Percentiles rank a stretch among this genome's conserved stretches.
phyloP scores from a whole-genome alignment of 768 basidiomycete species.

The Podaxis sp. region DNA sequence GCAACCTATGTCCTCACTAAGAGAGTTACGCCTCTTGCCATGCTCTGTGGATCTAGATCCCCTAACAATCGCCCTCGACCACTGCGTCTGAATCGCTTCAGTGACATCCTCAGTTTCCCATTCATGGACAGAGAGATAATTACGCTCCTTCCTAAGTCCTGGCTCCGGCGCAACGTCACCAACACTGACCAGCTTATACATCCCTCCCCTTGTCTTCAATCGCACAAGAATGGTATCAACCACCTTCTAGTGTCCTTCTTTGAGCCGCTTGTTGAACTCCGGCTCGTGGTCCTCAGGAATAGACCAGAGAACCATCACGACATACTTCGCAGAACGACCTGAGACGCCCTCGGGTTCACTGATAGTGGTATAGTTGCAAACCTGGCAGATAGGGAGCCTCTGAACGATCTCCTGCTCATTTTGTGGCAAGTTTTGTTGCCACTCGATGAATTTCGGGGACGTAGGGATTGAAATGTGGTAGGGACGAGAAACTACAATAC shows the following conservation, averaged over 20 bases:
- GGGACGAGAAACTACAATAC: conserved; percentile 31
- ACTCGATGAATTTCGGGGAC: neutral
- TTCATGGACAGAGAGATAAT: neutral
- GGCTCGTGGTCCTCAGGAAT: neutral
- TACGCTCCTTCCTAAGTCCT: neutral
- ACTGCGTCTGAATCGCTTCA: neutral
- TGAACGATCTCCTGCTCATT: neutral
- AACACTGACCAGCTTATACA: neutral
- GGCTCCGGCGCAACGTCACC: neutral
- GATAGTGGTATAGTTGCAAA: neutral
- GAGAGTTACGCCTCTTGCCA: too few relatives aligned
- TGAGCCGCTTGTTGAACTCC: neutral
- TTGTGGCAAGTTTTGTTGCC: neutral
- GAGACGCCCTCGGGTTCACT: too few relatives aligned
- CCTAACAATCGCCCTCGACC: neutral
- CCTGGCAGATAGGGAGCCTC: neutral
- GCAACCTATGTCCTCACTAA: too few relatives aligned
- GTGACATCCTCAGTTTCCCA: neutral
- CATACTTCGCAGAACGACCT: neutral
- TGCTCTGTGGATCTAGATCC: neutral
- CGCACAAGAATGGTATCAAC: neutral
- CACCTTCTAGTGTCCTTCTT: neutral
- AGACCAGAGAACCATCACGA: neutral
- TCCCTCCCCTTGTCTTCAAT: neutral
- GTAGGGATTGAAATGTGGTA: conserved; percentile 25